phyloP scores from a whole-genome alignment of 441 rosid species.

The Adansonia gregorii region DNA sequence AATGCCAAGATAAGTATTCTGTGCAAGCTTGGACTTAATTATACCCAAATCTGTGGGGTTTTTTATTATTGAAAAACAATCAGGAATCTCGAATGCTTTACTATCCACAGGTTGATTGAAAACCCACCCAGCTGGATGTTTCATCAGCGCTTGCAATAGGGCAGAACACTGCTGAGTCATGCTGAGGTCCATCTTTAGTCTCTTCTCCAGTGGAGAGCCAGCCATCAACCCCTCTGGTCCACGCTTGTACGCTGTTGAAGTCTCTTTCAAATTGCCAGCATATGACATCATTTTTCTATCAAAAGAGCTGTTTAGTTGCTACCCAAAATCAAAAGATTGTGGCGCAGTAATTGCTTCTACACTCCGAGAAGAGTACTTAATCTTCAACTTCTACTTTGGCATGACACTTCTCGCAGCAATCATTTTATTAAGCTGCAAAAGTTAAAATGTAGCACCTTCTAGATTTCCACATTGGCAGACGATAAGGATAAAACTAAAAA shows the following conservation, averaged over 20 bases:
- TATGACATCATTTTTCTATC: conserved; percentile 27
- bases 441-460: conserved; percentile 8
- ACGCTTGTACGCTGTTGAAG: conserved; percentile 46
- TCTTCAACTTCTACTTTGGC: conserved; percentile 53
- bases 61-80: conserved; percentile 57
- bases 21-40: conserved; percentile 47
- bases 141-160: too few species aligned
- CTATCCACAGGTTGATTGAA: conserved; percentile 28
- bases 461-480: background rate
- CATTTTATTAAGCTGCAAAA: conserved; percentile 34
- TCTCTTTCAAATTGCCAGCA: conserved; percentile 30
- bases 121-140: too few species aligned
- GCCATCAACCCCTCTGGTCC: conserved; percentile 38
- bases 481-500: background rate
- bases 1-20: conserved; percentile 36
- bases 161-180: too few species aligned
- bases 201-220: conserved; percentile 46
- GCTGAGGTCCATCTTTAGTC: conserved; percentile 61
- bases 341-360: conserved; percentile 37
- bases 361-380: conserved; percentile 49
- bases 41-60: conserved; percentile 75
- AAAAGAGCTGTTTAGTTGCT: conserved; percentile 21
- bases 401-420: conserved; percentile 44
- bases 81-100: conserved; percentile 50
- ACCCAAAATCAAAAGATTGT: conserved; percentile 33